phyloP scores from a whole-genome alignment of 225 moss, liverwort and hornwort genomes.

The Rhytidiadelphus loreus region DNA sequence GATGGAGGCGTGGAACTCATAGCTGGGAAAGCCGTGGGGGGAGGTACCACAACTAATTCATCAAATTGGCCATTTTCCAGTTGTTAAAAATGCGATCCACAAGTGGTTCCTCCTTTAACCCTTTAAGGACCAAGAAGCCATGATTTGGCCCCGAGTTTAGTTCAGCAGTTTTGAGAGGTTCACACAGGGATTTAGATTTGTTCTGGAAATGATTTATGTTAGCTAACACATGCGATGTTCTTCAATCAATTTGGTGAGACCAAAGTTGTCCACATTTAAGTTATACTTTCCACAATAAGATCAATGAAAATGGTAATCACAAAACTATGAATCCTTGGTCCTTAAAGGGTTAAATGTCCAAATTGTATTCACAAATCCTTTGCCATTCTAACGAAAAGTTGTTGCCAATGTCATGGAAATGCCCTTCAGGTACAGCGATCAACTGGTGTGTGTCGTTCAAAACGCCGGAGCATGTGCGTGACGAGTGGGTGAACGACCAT shows the following conservation, averaged over 20 bases:
- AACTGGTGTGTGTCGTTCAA: conserved; percentile 80
- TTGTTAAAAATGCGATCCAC: too few relatives aligned
- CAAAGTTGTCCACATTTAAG: background rate
- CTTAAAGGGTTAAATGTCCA: background rate
- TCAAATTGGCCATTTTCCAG: background rate
- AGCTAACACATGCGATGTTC: background rate
- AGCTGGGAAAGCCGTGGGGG: conserved; percentile 73
- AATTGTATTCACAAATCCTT: background rate
- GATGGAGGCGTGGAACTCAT: conserved; percentile 45
- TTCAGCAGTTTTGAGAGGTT: background rate
- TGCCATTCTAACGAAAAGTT: background rate
- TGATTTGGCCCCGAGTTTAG: background rate
- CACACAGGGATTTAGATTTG: background rate
- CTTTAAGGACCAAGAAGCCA: background rate
- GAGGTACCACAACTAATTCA: background rate
- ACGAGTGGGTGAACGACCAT: conserved; percentile 55
- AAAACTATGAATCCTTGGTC: background rate
- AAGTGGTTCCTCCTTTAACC: background rate
- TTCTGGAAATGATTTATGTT: background rate
- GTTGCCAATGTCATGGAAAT: background rate
- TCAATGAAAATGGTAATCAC: background rate
- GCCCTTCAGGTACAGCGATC: conserved; percentile 24
- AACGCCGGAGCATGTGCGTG: conserved; percentile 63
- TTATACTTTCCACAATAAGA: background rate
- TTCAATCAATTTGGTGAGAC: background rate